Conservation (phyloP, 2,329 filamentous ascomycete species). For the Ceratocystis eucalypticola region DNA sequence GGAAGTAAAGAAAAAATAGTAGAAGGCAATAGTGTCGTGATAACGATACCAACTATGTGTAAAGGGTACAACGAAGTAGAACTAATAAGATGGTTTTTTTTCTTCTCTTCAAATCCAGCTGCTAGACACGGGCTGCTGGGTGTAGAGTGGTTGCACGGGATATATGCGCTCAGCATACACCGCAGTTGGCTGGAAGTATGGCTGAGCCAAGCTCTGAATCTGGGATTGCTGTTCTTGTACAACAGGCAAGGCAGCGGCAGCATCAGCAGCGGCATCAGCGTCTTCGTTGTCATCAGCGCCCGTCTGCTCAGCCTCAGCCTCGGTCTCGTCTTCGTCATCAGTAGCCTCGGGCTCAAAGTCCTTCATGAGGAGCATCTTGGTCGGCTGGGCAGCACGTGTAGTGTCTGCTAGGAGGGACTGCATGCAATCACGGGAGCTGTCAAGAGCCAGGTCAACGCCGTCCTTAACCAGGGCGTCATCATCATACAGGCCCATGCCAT, state of each 20-base stretch:
- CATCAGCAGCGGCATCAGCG: conserved; percentile 5
- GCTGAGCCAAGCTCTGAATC: neutral
- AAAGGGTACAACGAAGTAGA: neutral
- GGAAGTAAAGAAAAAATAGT: neutral
- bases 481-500: conserved; percentile 76
- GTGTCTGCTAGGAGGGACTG: conserved; percentile 41
- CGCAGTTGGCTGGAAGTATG: neutral
- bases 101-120: neutral
- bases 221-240: neutral
- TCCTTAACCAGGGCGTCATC: conserved; percentile 31
- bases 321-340: conserved; percentile 31
- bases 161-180: neutral
- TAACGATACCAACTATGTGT: neutral
- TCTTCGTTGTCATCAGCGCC: conserved; percentile 5
- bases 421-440: conserved; percentile 43
- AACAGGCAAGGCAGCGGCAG: neutral
- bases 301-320: conserved; percentile 24
- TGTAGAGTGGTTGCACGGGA: neutral
- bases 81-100: neutral
- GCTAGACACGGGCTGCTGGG: neutral
- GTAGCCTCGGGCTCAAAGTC: conserved; percentile 59
- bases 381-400: conserved; percentile 34
- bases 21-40: neutral
- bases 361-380: conserved; percentile 69
- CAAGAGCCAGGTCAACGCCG: conserved; percentile 39